These are phyloP conservation scores for Botrytis medusae DNA, from an alignment of 2,329 filamentous ascomycete genomes.

Conservation along the genomic window DNA sequence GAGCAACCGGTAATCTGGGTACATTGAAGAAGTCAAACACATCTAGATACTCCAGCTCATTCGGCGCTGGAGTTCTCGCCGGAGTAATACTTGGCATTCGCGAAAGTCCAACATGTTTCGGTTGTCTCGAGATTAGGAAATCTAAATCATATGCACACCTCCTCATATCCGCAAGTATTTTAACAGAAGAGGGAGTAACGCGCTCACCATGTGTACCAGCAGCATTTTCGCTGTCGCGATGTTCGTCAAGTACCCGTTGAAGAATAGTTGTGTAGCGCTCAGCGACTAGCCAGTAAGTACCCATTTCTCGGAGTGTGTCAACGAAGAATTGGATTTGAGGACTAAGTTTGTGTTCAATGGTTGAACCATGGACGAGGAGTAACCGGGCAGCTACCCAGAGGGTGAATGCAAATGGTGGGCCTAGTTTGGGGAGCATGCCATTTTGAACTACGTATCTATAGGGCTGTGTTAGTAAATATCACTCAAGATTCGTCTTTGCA, in stretches of 20 bases:
- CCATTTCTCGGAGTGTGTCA: slow-evolving; percentile 77
- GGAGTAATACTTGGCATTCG: slow-evolving; percentile 57
- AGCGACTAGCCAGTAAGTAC: slow-evolving; percentile 81
- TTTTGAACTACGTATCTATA: slow-evolving; percentile 61
- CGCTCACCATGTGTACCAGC: slow-evolving; percentile 62
- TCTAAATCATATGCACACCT: slow-evolving; percentile 88
- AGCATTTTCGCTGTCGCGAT: slow-evolving; percentile 70
- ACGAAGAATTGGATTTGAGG: slow-evolving; percentile 80
- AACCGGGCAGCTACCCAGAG: slow-evolving; percentile 89
- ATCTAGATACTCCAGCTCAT: slow-evolving; percentile 86
- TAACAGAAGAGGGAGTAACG: slow-evolving; percentile 77
- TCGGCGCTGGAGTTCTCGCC: slow-evolving; percentile 68
- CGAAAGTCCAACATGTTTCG: slow-evolving; percentile 40
- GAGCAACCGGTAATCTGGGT: slow-evolving; percentile 62
- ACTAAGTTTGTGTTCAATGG: slow-evolving; percentile 79
- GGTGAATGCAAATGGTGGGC: slow-evolving; percentile 87
- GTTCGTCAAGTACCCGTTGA: slow-evolving; percentile 81
- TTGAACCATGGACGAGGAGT: slow-evolving; percentile 85
- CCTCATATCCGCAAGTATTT: slow-evolving; percentile 88
- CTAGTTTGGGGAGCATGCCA: slow-evolving; percentile 73
- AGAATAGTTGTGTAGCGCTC: slow-evolving; percentile 78
- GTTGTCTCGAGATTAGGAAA: slow-evolving; percentile 79
- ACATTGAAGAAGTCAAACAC: slow-evolving; percentile 96
- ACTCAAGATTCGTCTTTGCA: not conserved
- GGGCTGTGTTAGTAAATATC: slow-evolving; percentile 2